Percentiles rank a stretch among this genome's conserved stretches.
These are phyloP conservation scores for Erysimum cheiranthoides DNA, from an alignment of 345 rosid genomes.

Conservation along the genomic window DNA sequence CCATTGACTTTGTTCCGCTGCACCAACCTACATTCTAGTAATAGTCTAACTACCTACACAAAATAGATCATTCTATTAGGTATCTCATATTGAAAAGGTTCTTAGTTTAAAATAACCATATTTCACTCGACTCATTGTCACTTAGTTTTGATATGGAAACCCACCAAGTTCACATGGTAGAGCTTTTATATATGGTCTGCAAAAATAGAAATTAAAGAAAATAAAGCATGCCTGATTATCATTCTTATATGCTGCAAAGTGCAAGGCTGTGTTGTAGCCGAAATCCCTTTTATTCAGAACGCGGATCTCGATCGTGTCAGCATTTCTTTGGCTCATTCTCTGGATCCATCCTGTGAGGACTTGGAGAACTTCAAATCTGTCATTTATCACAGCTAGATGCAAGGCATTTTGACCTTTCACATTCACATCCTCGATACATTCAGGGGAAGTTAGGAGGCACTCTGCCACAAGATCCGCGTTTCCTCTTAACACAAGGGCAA, in stretches of 20 bases:
- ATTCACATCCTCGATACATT: slow-evolving; percentile 30
- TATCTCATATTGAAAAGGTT: not conserved
- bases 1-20: not conserved
- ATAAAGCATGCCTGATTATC: slow-evolving; percentile 36
- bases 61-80: not conserved
- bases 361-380: slow-evolving; percentile 39
- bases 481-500: slow-evolving; percentile 20
- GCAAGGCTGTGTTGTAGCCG: slow-evolving; percentile 28
- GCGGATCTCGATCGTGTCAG: rapidly evolving
- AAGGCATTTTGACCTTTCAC: slow-evolving; percentile 13
- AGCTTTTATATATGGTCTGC: too few species aligned
- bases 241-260: slow-evolving; percentile 40
- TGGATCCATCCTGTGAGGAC: slow-evolving; percentile 35
- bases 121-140: not conserved
- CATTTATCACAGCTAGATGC: slow-evolving; percentile 39
- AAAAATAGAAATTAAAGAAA: not conserved
- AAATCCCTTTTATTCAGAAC: slow-evolving; percentile 5
- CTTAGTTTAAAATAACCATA: not conserved
- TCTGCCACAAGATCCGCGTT: slow-evolving; percentile 9
- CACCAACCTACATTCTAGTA: not conserved
- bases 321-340: not conserved
- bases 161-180: not conserved
- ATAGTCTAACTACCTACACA: not conserved
- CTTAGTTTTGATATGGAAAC: not conserved
- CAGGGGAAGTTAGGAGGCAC: slow-evolving; percentile 26